Base-by-base conservation (phyloP, 108 stramenopile genomes). In the Fragilariopsis cylindrus region DNA sequence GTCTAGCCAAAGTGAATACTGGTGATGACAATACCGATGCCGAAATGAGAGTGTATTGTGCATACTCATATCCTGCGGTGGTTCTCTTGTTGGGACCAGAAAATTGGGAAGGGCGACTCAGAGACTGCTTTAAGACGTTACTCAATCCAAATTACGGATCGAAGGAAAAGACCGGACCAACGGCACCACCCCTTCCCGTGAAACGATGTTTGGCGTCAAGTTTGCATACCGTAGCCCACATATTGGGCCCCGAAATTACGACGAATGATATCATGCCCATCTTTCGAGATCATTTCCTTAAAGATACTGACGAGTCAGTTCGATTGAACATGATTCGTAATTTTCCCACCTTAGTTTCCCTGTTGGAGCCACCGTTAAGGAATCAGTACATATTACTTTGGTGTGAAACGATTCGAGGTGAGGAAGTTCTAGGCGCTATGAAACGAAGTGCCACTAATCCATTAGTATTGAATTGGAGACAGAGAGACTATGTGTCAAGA, bases 41-140 rank as follows among this genome's bases (percentile, higher is more conserved):
- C 30, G 97, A 99, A 79, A 92, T 99, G 87, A 72, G 94, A 52
- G 90, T 95, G 7, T 96, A 94, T 57, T 99, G 99, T 64, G 99
- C 99, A 0, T 99, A 97, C 73, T 89, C 82, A 60, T 96, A 97
- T 57, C 99, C 99, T n/a, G 99, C 97, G 11, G 97, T 99, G 7
- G 90, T 94, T 6, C 76, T 96, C 12, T 82, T 96, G 55, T 79
- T 98, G 70, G 97, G 97, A 6, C 75, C 80, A 18, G 77, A 82
- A 54, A 83, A 90, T 65, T 94, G 90, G 85, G 89, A 96, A n/a
- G 84, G 82, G 16, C 82, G 81, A 16, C 82, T 99, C 45, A 80
- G 87, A 48, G 75, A 81, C n/a, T 90, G 95, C 71, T 98, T 96
- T 74, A 75, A 85, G 49, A 81, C 79, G 41, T 79, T 99, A 21